A percentile compares a stretch with the other conserved stretches of the same genome.
phyloP scores from a whole-genome alignment of 2,329 filamentous ascomycete genomes.

The Mariannaea sp. region DNA sequence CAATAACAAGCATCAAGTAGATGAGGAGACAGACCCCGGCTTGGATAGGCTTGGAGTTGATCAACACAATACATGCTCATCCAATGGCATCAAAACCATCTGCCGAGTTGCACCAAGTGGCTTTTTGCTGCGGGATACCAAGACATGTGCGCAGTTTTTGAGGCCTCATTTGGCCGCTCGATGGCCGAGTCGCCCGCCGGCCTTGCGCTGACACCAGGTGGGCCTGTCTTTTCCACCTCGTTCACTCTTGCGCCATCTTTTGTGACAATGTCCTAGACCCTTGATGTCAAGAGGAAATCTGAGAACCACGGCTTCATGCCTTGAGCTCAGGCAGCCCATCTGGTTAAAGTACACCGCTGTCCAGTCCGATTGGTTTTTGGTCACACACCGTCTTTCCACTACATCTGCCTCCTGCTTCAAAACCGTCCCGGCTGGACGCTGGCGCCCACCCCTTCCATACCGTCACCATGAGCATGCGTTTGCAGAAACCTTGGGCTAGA shows the following conservation, averaged over 20 bases:
- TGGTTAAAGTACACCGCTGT: neutral
- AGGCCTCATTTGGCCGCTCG: too few species aligned
- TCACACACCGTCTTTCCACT: neutral
- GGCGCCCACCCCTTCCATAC: neutral
- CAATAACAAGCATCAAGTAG: neutral
- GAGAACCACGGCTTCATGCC: neutral
- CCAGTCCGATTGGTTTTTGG: neutral
- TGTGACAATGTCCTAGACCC: neutral
- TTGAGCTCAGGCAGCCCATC: neutral
- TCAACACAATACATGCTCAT: too few species aligned
- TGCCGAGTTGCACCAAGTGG: too few species aligned
- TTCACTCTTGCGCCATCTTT: too few species aligned
- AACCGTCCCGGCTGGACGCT: neutral
- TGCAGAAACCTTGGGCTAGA: neutral
- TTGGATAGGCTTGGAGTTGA: too few species aligned
- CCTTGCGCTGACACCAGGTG: too few species aligned
- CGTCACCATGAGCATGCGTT: constrained; percentile 12
- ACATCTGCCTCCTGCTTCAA: neutral
- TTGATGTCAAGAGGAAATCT: neutral
- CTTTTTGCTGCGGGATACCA: too few species aligned
- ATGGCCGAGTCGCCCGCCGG: too few species aligned
- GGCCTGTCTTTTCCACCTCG: too few species aligned
- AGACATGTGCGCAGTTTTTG: too few species aligned
- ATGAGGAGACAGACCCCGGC: too few species aligned
- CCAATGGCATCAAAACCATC: too few species aligned